Conservation (phyloP, 352 stramenopile species). For the Globisporangium yorkense region DNA sequence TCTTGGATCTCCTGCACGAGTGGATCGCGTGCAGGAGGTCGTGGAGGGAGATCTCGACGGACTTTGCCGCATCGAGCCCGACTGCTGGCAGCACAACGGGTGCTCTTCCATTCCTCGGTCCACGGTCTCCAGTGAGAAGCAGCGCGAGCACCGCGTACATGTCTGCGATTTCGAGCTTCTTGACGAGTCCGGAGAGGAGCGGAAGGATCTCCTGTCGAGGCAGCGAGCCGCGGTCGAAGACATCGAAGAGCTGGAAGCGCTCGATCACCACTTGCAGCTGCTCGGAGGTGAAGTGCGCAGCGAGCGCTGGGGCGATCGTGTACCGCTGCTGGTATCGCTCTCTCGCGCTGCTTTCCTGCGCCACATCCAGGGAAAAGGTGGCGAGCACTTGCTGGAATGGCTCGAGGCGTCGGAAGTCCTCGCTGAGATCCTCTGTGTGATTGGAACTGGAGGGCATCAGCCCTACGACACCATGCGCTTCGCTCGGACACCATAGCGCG, state of each 20-base stretch:
- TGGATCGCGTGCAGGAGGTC: constrained; percentile 5
- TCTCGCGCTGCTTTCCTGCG: constrained; percentile 14
- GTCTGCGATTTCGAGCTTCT: constrained; percentile 31
- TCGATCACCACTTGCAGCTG: constrained; percentile 23
- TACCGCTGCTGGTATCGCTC: constrained; percentile 22
- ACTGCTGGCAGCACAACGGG: not conserved
- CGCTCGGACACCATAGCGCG: not conserved
- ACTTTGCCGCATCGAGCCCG: not conserved
- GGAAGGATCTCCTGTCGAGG: constrained; percentile 34
- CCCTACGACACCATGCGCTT: not conserved
- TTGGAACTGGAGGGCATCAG: not conserved
- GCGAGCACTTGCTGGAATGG: constrained; percentile 36
- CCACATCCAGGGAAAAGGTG: constrained; percentile 22
- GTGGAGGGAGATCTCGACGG: constrained; percentile 6
- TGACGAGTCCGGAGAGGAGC: constrained; percentile 29
- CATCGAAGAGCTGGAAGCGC: constrained; percentile 40
- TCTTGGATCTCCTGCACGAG: constrained; percentile 5
- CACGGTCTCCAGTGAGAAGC: constrained; percentile 11
- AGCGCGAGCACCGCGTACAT: constrained; percentile 30
- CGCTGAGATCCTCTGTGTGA: not conserved
- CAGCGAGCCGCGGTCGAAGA: constrained; percentile 30
- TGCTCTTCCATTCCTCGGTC: not conserved
- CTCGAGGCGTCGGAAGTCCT: constrained; percentile 19
- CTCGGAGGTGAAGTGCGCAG: constrained; percentile 22
- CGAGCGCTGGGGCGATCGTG: constrained; percentile 20